Evolutionary conservation across 306 rosid species (phyloP), one percentile per base, ranked within the genome.

Genomic region (Oxytropis ochrocephala): DNA sequence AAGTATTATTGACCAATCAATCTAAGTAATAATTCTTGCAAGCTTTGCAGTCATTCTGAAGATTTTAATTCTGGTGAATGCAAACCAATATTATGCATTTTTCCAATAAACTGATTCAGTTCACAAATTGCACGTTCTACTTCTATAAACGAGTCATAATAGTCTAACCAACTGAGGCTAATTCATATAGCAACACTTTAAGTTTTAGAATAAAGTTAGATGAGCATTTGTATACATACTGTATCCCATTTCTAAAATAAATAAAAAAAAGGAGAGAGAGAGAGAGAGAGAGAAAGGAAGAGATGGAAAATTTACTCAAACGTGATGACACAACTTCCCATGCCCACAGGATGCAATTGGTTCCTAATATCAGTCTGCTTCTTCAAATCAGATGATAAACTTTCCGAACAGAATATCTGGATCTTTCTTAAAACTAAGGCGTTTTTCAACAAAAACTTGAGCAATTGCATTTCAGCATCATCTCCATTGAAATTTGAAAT

Each of bases 401-500:
- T 9, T 17, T 62, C 24, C 3, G 39, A 43, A 41, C 65, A 59
- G 19, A 11, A 30, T 58, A 76, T 11, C 38, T 5, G 2, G 39
- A 69, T 61, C 51, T 69, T 13, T 64, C 12, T 6, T 51, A 76
- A 69, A 69, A 27, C 35, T 30, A 33, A 43, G 29, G 80, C 41
- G 39, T 60, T 68, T 10, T 61, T 6, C 32, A 51, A 42, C 59
- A 76, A 4, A 76, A 68, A 50, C 5, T 1, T 58, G 1, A 76
- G 51, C 57, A 50, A 69, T 12, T 50, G 30, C 12, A 76, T 59
- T 51, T 76, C 64, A 39, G 61, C 35, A 49, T 6, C 56, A 48
- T 16, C 4, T 21, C 75, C 80, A 3, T 60, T 27, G 60, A 76
- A 69, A 29, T 24, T 7, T 59, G 38, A 67, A 61, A 76, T 49